Evolutionary conservation across 768 basidiomycete genomes (phyloP), one percentile per base, ranked within the genome.

Genomic region (Auriscalpium microsporum): DNA sequence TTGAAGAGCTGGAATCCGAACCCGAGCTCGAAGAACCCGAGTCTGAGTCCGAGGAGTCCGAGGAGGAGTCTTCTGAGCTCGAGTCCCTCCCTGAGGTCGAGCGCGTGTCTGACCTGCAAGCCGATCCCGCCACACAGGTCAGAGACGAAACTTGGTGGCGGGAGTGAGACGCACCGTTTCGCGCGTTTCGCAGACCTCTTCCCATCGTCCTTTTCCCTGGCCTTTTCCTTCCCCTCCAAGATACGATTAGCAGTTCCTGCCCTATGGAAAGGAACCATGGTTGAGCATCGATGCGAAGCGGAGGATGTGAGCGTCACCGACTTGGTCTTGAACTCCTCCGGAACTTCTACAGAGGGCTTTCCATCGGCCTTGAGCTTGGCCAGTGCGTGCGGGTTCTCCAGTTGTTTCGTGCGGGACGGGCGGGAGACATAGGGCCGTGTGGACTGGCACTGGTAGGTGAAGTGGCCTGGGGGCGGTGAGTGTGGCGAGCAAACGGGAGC

Each of bases 311-410:
- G 1, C 19, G 10, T 57, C 9, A 75, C 83, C 37, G 54, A 90
- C 89, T 85, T 84, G 58, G 71, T 78, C 75, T 83, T 91, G 71
- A 96, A 94, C 68, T 96, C 94, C 58, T 94, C 92, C 4, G 93
- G 93, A 10, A 93, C 81, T 58, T 91, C 89, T 0, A 90, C 84
- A 16, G 82, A 82, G 4, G 91, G 90, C 61, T 84, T 83, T 10
- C 85, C 86, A 8, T 84, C 81, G 0, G 76, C 73, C 68, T 81
- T 86, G 40, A 87, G 68, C 68, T 89, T 89, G 4, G 83, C 78
- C 8, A 86, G 71, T 2, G 81, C 49, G 21, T 71, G 75, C 3
- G 91, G 91, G 54, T 90, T 89, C 63, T 92, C 87, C 14, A 97
- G 79, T 68, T 86, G 83, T 63, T 93, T 80, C 2, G 90, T 90